These are phyloP conservation scores for Hortaea sp. DNA, from an alignment of 2,329 filamentous ascomycete genomes.

Conservation along the genomic window DNA sequence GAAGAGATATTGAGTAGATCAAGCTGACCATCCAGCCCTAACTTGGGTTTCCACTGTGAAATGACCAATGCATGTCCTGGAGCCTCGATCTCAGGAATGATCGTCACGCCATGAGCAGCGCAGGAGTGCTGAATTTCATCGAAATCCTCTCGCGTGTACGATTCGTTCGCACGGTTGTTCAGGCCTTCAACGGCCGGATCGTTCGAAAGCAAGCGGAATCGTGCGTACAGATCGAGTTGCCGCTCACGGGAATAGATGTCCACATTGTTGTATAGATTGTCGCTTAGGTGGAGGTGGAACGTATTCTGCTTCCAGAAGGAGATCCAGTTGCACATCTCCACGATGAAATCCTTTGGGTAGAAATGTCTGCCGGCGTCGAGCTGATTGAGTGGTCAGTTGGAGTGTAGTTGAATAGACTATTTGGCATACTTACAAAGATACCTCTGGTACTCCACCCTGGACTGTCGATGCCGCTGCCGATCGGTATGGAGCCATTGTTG, in stretches of 20 bases:
- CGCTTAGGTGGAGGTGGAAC: slow-evolving; percentile 49
- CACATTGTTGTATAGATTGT: slow-evolving; percentile 45
- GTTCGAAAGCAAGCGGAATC: slow-evolving; percentile 46
- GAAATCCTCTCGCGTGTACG: slow-evolving; percentile 42
- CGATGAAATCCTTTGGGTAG: slow-evolving; percentile 45
- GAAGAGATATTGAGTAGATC: slow-evolving; percentile 48
- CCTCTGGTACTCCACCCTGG: slow-evolving; percentile 35
- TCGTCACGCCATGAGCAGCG: slow-evolving; percentile 45
- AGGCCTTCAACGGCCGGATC: slow-evolving; percentile 38
- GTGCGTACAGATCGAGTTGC: slow-evolving; percentile 42
- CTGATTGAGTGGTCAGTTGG: slow-evolving; percentile 4
- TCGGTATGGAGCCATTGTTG: slow-evolving; percentile 28
- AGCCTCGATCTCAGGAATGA: slow-evolving; percentile 51
- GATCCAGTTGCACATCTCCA: slow-evolving; percentile 50
- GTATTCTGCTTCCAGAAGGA: slow-evolving; percentile 53
- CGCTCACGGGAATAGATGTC: slow-evolving; percentile 38
- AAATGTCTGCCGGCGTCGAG: slow-evolving; percentile 48
- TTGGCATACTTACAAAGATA: slow-evolving; percentile 10
- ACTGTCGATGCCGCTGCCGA: slow-evolving; percentile 38
- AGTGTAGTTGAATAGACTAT: not conserved
- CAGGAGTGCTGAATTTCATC: slow-evolving; percentile 44
- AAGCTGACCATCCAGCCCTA: slow-evolving; percentile 37
- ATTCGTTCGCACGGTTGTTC: slow-evolving; percentile 44
- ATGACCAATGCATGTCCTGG: slow-evolving; percentile 49
- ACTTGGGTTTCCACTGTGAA: slow-evolving; percentile 49